Conservation (phyloP, 352 stramenopile genomes). For the Globisporangium splendens region DNA sequence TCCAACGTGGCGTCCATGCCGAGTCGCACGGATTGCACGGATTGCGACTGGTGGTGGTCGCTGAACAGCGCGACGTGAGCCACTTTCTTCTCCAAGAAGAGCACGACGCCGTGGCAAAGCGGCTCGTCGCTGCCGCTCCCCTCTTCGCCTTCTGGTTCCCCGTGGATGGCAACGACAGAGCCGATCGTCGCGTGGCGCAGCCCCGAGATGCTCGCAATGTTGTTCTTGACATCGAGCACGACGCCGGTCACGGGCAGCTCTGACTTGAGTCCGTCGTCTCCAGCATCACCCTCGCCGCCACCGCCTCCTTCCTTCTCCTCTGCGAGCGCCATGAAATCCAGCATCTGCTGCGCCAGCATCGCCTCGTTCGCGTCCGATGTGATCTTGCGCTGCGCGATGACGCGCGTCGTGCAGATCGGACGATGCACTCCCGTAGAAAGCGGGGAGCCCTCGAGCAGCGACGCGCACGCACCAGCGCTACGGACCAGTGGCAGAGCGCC, state of each 20-base stretch:
- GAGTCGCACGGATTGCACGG: constrained; percentile 32
- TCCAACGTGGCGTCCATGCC: constrained; percentile 65
- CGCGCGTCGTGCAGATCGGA: constrained; percentile 17
- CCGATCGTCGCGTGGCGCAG: constrained; percentile 68
- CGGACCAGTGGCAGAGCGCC: not conserved
- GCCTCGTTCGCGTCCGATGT: constrained; percentile 44
- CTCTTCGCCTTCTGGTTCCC: not conserved
- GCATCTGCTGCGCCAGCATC: constrained; percentile 62
- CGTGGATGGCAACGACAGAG: constrained; percentile 52
- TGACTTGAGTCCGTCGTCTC: constrained; percentile 2
- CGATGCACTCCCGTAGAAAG: not conserved
- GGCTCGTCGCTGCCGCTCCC: not conserved
- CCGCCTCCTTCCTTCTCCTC: constrained; percentile 6
- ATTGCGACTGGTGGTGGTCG: constrained; percentile 15
- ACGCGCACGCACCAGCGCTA: not conserved
- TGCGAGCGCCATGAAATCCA: constrained; percentile 57
- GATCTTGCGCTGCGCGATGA: constrained; percentile 12
- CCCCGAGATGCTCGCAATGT: constrained; percentile 66
- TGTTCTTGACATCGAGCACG: constrained; percentile 69
- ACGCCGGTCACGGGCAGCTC: constrained; percentile 43
- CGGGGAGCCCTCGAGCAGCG: too few relatives aligned
- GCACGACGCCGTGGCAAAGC: constrained; percentile 44
- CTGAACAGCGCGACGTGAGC: constrained; percentile 58
- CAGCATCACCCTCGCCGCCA: constrained; percentile 9
- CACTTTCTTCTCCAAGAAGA: constrained; percentile 59